These are phyloP conservation scores for Jatropha podagrica DNA, from an alignment of 441 rosid species.

Conservation along the genomic window DNA sequence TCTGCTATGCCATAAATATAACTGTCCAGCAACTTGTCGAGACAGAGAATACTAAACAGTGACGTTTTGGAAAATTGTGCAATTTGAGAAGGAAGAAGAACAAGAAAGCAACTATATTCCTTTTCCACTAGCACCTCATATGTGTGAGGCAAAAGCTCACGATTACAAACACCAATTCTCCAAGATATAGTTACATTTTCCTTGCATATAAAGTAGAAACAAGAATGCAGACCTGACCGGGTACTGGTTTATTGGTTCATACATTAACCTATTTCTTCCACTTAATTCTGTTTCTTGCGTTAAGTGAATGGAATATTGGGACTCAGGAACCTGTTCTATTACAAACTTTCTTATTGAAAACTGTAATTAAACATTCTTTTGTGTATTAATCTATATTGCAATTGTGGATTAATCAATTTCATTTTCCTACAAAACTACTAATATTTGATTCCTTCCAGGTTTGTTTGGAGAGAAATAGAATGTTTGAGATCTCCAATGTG, in stretches of 20 bases:
- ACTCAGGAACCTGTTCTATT: neutral
- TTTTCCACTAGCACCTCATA: neutral
- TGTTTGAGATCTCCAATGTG: conserved; percentile 84
- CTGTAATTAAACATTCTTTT: neutral
- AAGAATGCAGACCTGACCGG: neutral
- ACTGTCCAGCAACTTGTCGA: neutral
- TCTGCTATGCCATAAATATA: too few species aligned
- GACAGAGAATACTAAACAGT: neutral
- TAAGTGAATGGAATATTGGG: conserved; percentile 8
- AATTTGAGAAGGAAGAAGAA: neutral
- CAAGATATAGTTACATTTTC: neutral
- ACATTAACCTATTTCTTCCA: conserved; percentile 5
- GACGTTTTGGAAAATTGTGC: neutral
- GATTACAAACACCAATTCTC: neutral
- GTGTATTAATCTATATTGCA: neutral
- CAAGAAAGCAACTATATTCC: neutral
- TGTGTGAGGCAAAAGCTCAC: neutral
- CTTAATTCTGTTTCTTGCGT: neutral
- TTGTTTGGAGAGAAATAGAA: conserved; percentile 61
- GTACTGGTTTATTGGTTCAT: conserved; percentile 8
- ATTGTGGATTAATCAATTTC: neutral
- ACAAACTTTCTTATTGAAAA: neutral
- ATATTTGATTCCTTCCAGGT: conserved; percentile 30
- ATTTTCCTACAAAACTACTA: neutral
- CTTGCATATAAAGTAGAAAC: neutral